Percentiles rank a stretch among this genome's conserved stretches.
Evolutionary conservation across 2,329 filamentous ascomycete species (phyloP).

Genomic region (Botrytis fragariae): DNA sequence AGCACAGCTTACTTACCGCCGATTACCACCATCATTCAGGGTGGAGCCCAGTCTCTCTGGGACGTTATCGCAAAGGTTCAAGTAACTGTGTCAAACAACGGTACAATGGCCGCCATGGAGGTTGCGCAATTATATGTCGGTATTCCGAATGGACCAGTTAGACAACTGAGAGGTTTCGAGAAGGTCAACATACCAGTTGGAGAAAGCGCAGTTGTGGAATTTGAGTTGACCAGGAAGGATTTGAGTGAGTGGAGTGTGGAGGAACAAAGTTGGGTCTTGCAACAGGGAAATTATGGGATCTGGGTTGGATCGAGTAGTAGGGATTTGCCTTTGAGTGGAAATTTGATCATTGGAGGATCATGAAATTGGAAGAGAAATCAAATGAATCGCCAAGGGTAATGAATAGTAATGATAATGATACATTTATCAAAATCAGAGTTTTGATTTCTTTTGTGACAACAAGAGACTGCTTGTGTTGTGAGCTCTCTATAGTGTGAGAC

Average conservation of each 20-base stretch:
- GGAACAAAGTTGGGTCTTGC: slow-evolving; percentile 52
- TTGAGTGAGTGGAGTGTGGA: slow-evolving; percentile 62
- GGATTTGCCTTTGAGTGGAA: slow-evolving; percentile 5
- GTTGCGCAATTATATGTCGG: slow-evolving; percentile 36
- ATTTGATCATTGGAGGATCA: slow-evolving; percentile 4
- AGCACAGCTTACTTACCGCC: not conserved
- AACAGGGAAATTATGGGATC: slow-evolving; percentile 4
- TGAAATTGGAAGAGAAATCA: not conserved
- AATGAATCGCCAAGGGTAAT: not conserved
- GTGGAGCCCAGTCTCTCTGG: slow-evolving; percentile 55
- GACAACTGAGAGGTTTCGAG: slow-evolving; percentile 61
- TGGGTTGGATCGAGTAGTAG: slow-evolving; percentile 19
- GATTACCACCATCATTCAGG: slow-evolving; percentile 35
- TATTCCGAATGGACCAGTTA: slow-evolving; percentile 47
- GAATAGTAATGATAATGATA: not conserved
- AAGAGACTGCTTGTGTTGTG: not conserved
- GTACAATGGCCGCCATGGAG: slow-evolving; percentile 37
- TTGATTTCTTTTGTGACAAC: not conserved
- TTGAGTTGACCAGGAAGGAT: slow-evolving; percentile 58
- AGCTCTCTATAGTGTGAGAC: not conserved
- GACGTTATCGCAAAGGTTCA: slow-evolving; percentile 50
- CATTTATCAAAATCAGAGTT: not conserved
- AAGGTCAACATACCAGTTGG: slow-evolving; percentile 52
- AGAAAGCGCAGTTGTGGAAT: slow-evolving; percentile 45
- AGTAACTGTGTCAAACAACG: slow-evolving; percentile 53